These are phyloP conservation scores for Xylaria arbuscula DNA, from an alignment of 2,329 filamentous ascomycete species.

Conservation along the genomic window DNA sequence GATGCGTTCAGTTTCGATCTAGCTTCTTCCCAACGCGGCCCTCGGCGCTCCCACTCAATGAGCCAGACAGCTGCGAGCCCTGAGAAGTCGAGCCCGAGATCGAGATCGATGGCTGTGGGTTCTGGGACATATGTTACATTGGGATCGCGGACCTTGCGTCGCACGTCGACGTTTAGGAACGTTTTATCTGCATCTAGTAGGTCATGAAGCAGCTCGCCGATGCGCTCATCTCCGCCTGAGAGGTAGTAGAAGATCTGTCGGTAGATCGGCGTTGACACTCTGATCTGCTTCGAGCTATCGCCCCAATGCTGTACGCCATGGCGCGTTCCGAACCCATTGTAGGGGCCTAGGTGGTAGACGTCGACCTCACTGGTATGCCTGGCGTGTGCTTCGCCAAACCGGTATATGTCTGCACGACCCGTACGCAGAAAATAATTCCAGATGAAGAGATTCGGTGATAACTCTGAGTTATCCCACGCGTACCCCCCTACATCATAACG, in stretches of 20 bases:
- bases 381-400: constrained; percentile 68
- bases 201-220: constrained; percentile 65
- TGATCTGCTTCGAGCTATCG: constrained; percentile 71
- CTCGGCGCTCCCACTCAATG: constrained; percentile 69
- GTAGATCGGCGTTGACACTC: constrained; percentile 69
- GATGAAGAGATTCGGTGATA: constrained; percentile 71
- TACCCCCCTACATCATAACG: constrained; percentile 72
- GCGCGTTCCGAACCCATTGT: constrained; percentile 69
- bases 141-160: constrained; percentile 64
- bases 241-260: constrained; percentile 68
- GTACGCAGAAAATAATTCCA: constrained; percentile 72
- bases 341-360: constrained; percentile 68
- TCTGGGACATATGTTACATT: constrained; percentile 61
- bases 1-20: constrained; percentile 61
- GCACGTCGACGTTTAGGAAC: constrained; percentile 64
- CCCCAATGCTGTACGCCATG: constrained; percentile 72
- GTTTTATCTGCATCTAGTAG: constrained; percentile 64
- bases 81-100: constrained; percentile 69
- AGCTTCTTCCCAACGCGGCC: constrained; percentile 64
- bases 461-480: constrained; percentile 73
- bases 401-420: constrained; percentile 66
- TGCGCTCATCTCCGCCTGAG: constrained; percentile 67
- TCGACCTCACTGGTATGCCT: constrained; percentile 71
- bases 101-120: constrained; percentile 59
- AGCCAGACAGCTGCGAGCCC: constrained; percentile 68